Conservation (phyloP, 1,139 yeast species). For the Geotrichum cucujoidarum region DNA sequence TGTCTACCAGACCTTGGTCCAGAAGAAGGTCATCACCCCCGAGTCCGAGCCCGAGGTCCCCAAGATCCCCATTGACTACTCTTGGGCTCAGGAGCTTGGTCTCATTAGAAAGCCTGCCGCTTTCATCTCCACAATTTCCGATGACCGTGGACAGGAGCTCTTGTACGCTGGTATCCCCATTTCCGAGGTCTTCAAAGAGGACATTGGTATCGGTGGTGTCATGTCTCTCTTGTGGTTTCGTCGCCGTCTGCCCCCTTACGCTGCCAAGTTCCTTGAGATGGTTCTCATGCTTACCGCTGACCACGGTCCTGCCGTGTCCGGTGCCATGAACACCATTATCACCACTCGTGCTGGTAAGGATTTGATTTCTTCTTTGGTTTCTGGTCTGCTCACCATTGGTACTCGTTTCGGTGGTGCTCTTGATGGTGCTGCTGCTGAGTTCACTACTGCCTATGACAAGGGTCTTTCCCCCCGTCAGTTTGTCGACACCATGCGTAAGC, state of each 20-base stretch:
- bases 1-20: slow-evolving; percentile 39
- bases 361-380: slow-evolving; percentile 43
- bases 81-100: slow-evolving; percentile 48
- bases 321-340: slow-evolving; percentile 47
- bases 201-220: slow-evolving; percentile 47
- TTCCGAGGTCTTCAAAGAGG: slow-evolving; percentile 45
- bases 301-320: slow-evolving; percentile 47
- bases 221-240: slow-evolving; percentile 47
- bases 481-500: slow-evolving; percentile 45
- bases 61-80: slow-evolving; percentile 46
- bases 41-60: slow-evolving; percentile 44
- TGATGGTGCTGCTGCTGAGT: slow-evolving; percentile 46
- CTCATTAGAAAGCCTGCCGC: slow-evolving; percentile 47
- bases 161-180: slow-evolving; percentile 46
- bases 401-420: slow-evolving; percentile 47
- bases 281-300: slow-evolving; percentile 47
- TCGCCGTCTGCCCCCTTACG: slow-evolving; percentile 42
- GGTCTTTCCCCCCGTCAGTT: slow-evolving; percentile 45
- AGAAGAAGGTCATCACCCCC: slow-evolving; percentile 39
- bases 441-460: slow-evolving; percentile 42
- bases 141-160: slow-evolving; percentile 46
- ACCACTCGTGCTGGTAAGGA: slow-evolving; percentile 48
- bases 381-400: slow-evolving; percentile 45
- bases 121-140: slow-evolving; percentile 46
- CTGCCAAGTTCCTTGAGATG: slow-evolving; percentile 45